Percentiles rank a stretch among this genome's conserved stretches.
Evolutionary conservation across 345 rosid genomes (phyloP).

Genomic region (Lepidium aucheri): DNA sequence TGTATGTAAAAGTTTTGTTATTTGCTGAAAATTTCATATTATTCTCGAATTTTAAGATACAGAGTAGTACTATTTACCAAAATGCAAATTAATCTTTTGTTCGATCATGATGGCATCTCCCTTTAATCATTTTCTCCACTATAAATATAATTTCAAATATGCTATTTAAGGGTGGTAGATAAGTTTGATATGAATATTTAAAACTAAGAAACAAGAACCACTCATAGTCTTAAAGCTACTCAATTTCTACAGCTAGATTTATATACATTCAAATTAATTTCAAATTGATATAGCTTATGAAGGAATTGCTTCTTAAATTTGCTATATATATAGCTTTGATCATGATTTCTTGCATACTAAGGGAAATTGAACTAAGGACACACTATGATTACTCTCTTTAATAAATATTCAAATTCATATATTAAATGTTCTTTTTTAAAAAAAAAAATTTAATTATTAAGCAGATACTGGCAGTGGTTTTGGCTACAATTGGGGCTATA

Average conservation of each 20-base stretch:
- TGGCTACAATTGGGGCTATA: constrained; percentile 65
- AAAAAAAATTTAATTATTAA: neutral
- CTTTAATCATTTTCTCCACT: constrained; percentile 18
- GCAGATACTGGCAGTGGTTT: constrained; percentile 55
- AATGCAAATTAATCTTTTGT: neutral
- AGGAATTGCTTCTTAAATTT: constrained; percentile 2
- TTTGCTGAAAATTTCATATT: neutral
- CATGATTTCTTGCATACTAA: constrained; percentile 29
- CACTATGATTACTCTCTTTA: constrained; percentile 19
- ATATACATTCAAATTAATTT: constrained; percentile 2
- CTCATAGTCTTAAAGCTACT: constrained; percentile 18
- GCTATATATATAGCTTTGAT: constrained; percentile 15
- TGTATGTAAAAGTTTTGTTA: neutral
- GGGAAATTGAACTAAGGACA: constrained; percentile 6
- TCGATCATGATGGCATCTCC: constrained; percentile 20
- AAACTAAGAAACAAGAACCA: constrained; percentile 4
- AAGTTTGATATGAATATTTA: neutral
- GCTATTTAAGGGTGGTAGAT: neutral
- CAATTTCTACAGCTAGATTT: constrained; percentile 17
- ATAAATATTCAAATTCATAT: neutral
- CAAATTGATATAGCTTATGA: constrained; percentile 12
- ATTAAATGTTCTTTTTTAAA: neutral
- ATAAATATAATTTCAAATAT: neutral
- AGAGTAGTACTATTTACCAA: neutral
- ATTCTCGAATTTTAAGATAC: neutral